Percentiles rank a stretch among this genome's conserved stretches.
These are phyloP conservation scores for Lepidopterella palustris DNA, from an alignment of 495 filamentous ascomycete species.

Conservation along the genomic window DNA sequence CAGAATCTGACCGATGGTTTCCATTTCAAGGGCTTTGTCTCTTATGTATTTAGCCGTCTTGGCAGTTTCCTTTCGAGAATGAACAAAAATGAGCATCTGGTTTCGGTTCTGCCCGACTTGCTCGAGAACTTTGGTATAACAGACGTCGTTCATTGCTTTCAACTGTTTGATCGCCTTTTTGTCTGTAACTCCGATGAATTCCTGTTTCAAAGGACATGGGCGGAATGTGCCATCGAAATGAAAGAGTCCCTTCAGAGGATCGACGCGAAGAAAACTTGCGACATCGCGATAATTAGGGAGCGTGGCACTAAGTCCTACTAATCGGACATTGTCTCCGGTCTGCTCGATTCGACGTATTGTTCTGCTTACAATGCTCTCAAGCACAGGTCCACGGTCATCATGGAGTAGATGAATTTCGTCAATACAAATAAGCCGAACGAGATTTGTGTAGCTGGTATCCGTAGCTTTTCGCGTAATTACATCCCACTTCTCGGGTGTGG, in stretches of 20 bases:
- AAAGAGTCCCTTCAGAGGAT: constrained; percentile 78
- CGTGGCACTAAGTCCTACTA: constrained; percentile 90
- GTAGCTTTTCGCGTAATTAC: constrained; percentile 98
- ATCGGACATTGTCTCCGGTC: constrained; percentile 81
- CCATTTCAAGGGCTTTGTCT: constrained; percentile 91
- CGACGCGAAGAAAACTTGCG: constrained; percentile 89
- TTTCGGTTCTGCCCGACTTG: constrained; percentile 85
- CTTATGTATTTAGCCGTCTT: constrained; percentile 95
- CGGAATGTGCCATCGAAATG: constrained; percentile 94
- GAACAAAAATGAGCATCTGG: constrained; percentile 98
- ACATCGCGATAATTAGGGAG: constrained; percentile 97
- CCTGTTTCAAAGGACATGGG: constrained; percentile 88
- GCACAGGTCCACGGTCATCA: constrained; percentile 92
- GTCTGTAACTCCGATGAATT: constrained; percentile 96
- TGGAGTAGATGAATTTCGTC: constrained; percentile 98
- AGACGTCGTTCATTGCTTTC: constrained; percentile 99
- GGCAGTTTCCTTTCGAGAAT: constrained; percentile 94
- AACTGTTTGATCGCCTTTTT: constrained; percentile 99
- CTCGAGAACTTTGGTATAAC: constrained; percentile 94
- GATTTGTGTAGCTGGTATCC: constrained; percentile 91
- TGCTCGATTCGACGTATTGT: constrained; percentile 90
- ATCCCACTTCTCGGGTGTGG: constrained; percentile 98
- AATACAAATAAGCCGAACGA: constrained; percentile 90
- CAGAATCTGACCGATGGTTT: constrained; percentile 93
- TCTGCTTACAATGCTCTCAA: constrained; percentile 93